phyloP scores from a whole-genome alignment of 305 asterid genomes.

The Solanum hybrid region DNA sequence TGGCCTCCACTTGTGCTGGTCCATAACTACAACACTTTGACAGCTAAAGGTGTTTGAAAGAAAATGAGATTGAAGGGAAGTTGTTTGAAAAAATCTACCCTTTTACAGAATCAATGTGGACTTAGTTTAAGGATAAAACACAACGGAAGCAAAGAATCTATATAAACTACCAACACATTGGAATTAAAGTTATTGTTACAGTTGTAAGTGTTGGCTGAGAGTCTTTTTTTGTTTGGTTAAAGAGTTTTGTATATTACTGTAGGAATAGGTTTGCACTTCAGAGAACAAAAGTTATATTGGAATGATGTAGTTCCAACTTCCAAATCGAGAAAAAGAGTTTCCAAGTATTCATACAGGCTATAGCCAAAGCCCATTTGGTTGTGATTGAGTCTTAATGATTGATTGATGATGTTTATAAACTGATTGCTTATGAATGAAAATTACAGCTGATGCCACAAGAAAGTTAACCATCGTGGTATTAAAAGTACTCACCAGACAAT shows the following conservation, averaged over 20 bases:
- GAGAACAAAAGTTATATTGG: not conserved
- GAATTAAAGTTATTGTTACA: not conserved
- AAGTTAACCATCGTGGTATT: not conserved
- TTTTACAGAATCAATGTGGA: not conserved
- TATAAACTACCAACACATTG: not conserved
- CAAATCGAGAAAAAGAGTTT: not conserved
- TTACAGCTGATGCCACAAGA: not conserved
- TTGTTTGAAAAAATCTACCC: not conserved
- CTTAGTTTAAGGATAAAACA: not conserved
- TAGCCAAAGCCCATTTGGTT: not conserved
- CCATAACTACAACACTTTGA: not conserved
- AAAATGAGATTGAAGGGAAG: not conserved
- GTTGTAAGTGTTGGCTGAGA: not conserved
- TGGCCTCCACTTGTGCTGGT: not conserved
- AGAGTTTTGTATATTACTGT: not conserved
- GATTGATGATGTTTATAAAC: not conserved
- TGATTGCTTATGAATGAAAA: not conserved
- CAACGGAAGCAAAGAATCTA: not conserved
- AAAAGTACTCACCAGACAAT: not conserved
- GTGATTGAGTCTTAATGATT: not conserved
- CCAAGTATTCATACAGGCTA: not conserved
- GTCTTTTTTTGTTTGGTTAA: not conserved
- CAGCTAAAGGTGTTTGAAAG: not conserved
- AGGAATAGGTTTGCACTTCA: not conserved
- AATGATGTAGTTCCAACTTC: not conserved